phyloP scores from a whole-genome alignment of 129 eudicot species.

The Kitagawia praeruptora region DNA sequence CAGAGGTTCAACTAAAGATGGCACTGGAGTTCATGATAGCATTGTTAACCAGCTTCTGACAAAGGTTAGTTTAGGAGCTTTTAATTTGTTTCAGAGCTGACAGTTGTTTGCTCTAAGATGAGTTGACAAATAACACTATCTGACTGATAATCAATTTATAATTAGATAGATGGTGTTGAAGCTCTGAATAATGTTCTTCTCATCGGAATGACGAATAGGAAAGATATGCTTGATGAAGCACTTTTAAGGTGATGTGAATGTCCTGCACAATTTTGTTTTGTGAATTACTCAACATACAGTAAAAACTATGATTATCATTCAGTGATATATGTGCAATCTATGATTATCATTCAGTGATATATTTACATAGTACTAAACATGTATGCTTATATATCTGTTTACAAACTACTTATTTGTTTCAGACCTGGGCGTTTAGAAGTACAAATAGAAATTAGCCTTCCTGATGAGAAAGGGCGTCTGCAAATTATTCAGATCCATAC shows the following conservation, averaged over 20 bases:
- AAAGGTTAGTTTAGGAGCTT: slow-evolving; percentile 50
- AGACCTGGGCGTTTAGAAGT: slow-evolving; percentile 99
- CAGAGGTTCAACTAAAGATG: slow-evolving; percentile 98
- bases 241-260: slow-evolving; percentile 59
- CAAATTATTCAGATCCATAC: slow-evolving; percentile 96
- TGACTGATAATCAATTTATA: slow-evolving; percentile 15
- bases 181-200: slow-evolving; percentile 91
- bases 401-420: slow-evolving; percentile 16
- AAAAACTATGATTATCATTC: background rate
- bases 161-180: slow-evolving; percentile 98
- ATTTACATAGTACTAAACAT: background rate
- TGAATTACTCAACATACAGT: background rate
- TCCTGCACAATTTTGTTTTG: background rate
- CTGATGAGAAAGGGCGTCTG: slow-evolving; percentile 89
- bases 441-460: slow-evolving; percentile 97
- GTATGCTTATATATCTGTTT: background rate
- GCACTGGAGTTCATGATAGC: slow-evolving; percentile 99
- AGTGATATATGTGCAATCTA: background rate
- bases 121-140: background rate
- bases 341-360: background rate
- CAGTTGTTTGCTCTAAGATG: background rate
- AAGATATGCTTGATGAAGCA: slow-evolving; percentile 98
- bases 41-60: slow-evolving; percentile 98
- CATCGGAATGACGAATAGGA: slow-evolving; percentile 98
- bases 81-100: slow-evolving; percentile 3